Percentiles rank a stretch among this genome's conserved stretches.
Evolutionary conservation across 2,329 filamentous ascomycete species (phyloP).

Genomic region (Phoma sp.): DNA sequence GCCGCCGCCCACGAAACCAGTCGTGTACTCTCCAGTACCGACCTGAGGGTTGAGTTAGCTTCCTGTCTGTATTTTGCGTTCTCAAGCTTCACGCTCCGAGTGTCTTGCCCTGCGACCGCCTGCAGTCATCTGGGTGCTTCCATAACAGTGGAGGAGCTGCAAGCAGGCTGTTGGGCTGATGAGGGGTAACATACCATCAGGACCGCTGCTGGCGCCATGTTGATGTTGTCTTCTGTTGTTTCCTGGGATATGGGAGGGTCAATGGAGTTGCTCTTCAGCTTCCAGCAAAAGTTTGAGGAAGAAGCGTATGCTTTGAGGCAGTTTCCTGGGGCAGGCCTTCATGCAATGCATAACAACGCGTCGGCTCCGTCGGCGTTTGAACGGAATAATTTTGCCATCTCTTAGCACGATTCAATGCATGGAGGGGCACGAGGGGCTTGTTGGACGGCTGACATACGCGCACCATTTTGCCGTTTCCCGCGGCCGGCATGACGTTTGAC

Average conservation of each 20-base stretch:
- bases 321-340: constrained; percentile 10
- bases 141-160: neutral
- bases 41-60: constrained; percentile 56
- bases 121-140: neutral
- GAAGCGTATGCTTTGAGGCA: constrained; percentile 7
- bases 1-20: constrained; percentile 85
- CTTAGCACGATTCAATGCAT: constrained; percentile 16
- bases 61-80: neutral
- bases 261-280: constrained; percentile 15
- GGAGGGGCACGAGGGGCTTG: constrained; percentile 35
- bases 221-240: constrained; percentile 15
- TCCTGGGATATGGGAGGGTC: neutral
- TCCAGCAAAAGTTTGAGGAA: neutral
- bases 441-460: constrained; percentile 20
- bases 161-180: constrained; percentile 14
- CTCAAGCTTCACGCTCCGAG: neutral
- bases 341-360: constrained; percentile 14
- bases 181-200: constrained; percentile 51
- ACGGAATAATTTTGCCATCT: constrained; percentile 37
- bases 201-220: constrained; percentile 58
- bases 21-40: constrained; percentile 96
- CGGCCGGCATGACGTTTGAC: constrained; percentile 27
- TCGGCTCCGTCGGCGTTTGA: constrained; percentile 35
- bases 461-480: constrained; percentile 39
- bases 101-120: neutral